A percentile compares a stretch with the other conserved stretches of the same genome.
Evolutionary conservation across 495 filamentous ascomycete genomes (phyloP).

Genomic region (Choiromyces venosus): DNA sequence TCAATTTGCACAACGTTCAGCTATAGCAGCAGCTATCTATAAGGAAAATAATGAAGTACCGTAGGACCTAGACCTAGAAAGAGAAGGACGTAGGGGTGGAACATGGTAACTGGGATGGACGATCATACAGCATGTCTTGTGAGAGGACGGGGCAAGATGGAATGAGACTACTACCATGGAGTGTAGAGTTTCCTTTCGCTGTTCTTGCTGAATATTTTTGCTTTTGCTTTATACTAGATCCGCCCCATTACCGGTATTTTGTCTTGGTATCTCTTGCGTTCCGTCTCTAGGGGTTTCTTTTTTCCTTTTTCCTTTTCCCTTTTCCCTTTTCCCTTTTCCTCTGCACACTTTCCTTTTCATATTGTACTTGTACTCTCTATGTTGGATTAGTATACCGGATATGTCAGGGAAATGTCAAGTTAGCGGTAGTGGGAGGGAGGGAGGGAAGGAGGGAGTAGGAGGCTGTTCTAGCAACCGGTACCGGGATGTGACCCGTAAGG

Average conservation of each 20-base stretch:
- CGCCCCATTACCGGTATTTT: background rate
- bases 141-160: background rate
- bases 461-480: background rate
- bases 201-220: background rate
- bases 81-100: background rate
- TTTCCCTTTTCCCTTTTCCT: background rate
- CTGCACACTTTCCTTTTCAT: background rate
- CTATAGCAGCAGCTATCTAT: background rate
- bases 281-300: background rate
- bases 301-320: background rate
- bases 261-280: background rate
- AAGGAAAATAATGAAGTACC: background rate
- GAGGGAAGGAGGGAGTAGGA: background rate
- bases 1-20: background rate
- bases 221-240: background rate
- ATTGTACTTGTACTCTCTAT: background rate
- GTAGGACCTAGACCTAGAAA: background rate
- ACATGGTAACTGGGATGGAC: background rate
- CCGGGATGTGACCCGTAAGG: background rate
- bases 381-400: background rate
- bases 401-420: background rate
- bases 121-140: background rate
- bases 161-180: background rate
- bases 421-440: no score
- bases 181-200: background rate